Conservation (phyloP, 345 rosid genomes). For the Moringa oleifera region DNA sequence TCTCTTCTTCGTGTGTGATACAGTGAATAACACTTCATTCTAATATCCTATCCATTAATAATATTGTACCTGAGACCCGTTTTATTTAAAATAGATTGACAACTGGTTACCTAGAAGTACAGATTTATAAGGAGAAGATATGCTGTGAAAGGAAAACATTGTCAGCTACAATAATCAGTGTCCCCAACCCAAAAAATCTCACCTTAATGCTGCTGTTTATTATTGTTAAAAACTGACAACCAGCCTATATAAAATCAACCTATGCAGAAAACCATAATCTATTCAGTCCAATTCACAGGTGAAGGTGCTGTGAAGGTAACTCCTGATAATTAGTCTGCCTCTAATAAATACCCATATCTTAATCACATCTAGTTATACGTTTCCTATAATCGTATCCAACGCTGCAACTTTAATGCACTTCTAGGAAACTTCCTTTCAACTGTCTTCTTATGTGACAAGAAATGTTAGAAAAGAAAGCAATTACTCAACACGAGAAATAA, state of each 20-base stretch:
- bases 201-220: slow-evolving; percentile 5
- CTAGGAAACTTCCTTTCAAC: slow-evolving; percentile 24
- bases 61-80: background rate
- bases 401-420: slow-evolving; percentile 9
- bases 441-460: background rate
- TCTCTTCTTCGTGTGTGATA: no score
- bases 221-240: slow-evolving; percentile 1
- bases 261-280: no score
- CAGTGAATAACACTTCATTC: no score
- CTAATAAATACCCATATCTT: no score
- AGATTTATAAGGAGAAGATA: slow-evolving; percentile 8
- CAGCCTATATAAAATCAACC: background rate
- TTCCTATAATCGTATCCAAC: background rate
- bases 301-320: no score
- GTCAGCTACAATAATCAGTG: slow-evolving; percentile 7
- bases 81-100: background rate
- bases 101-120: background rate
- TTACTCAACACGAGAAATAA: background rate
- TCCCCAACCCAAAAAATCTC: slow-evolving; percentile 8
- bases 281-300: background rate
- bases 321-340: background rate
- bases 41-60: no score
- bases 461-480: slow-evolving; percentile 6
- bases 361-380: no score
- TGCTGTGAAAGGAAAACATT: slow-evolving; percentile 10